Evolutionary conservation across 2,329 filamentous ascomycete genomes (phyloP).

Genomic region (Calonectria fujianensis): DNA sequence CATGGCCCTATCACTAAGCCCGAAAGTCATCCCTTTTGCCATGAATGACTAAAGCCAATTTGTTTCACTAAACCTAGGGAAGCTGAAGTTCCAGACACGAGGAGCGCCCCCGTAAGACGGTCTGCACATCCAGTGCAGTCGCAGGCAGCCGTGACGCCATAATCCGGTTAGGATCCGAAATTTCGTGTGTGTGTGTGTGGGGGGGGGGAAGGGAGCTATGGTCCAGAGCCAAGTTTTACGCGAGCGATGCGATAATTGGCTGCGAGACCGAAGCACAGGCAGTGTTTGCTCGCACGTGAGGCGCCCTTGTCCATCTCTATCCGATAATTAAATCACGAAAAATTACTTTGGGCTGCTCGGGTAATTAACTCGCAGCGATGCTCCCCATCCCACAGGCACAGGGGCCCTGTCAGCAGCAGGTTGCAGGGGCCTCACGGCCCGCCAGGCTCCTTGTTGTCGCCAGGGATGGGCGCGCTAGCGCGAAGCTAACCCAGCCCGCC

Average conservation of each 20-base stretch:
- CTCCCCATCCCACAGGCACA: not conserved
- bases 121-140: not conserved
- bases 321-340: conserved; percentile 2
- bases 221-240: not conserved
- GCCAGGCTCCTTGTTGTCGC: not conserved
- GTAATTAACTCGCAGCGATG: conserved; percentile 1
- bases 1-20: not conserved
- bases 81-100: not conserved
- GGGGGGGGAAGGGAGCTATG: not conserved
- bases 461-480: not conserved
- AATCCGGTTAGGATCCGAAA: not conserved
- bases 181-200: not conserved
- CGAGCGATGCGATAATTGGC: not conserved
- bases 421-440: not conserved
- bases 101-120: not conserved
- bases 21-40: not conserved
- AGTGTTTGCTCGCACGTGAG: not conserved
- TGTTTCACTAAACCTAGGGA: not conserved
- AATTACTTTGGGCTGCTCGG: conserved; percentile 1
- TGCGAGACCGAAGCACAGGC: not conserved
- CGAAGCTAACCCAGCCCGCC: not conserved
- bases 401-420: not conserved
- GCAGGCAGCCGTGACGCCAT: not conserved
- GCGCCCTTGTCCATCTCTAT: not conserved
- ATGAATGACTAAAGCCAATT: not conserved